Evolutionary conservation across 345 rosid genomes (phyloP), one percentile per base, ranked within the genome.

Genomic region (Populus ilicifolia): DNA sequence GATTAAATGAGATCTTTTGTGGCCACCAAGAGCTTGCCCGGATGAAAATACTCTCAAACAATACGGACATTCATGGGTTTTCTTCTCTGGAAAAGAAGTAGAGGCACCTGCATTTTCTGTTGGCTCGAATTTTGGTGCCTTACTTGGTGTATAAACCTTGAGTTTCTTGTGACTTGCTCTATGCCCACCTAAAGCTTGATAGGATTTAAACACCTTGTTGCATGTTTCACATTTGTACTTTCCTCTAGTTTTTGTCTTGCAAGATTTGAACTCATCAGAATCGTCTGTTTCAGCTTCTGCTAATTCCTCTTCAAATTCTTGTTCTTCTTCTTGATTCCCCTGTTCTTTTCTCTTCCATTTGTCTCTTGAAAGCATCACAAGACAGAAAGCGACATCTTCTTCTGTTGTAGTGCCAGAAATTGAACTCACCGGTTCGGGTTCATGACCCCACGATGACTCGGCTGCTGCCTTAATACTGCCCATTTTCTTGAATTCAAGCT

Each of bases 21-120:
- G 99, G 18, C 99, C 99, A 25, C 99, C 99, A 23, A 96, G 89
- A 1, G 99, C 99, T 89, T 96, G 99, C 38, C 99, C 99, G 1
- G 99, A 93, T 5, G 91, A 74, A 69, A 96, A 96, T 29, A 91
- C 94, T 82, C 94, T 87, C 4, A 84, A 77, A 86, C 99, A 96
- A 70, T 88, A 91, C 2, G 97, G 96, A 71, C 99, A 96, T 84
- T 91, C 87, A 46, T 93, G 94, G 70, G 87, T 77, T 87, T 89
- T 93, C 80, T 85, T 86, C 46, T 69, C 82, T 13, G 62, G 30
- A 62, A 39, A 64, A 35, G 43, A 66, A 39, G 33, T 68, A 29
- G 76, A 70, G 33, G 84, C 80, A 68, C 67, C 88, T 36, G 78
- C 90, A 77, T 85, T 81, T 70, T 84, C 84, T 69, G 76, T 86